Evolutionary conservation across 73 alveolate species (phyloP).

Genomic region (Paramecium biaurelia): DNA sequence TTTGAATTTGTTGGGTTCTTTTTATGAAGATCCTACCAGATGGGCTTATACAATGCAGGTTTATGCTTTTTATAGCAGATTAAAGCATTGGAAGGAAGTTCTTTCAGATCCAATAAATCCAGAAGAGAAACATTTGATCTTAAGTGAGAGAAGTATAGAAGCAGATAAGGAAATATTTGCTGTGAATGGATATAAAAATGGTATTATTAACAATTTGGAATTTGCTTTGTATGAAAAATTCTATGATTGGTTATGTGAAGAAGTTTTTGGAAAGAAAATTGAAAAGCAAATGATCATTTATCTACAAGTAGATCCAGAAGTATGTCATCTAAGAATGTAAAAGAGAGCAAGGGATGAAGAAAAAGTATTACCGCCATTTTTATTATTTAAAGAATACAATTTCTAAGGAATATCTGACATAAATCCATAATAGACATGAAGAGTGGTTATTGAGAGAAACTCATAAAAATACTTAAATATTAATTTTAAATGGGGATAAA

Average conservation of each 20-base stretch:
- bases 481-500: not conserved
- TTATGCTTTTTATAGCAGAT: conserved; percentile 43
- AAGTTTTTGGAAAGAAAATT: not conserved
- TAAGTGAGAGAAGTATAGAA: conserved; percentile 6
- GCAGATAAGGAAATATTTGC: conserved; percentile 41
- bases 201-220: not conserved
- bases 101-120: not conserved
- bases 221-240: not conserved
- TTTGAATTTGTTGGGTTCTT: conserved; percentile 8
- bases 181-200: conserved; percentile 43
- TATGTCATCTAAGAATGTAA: not conserved
- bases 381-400: not conserved
- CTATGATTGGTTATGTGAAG: conserved; percentile 42
- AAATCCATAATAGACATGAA: conserved; percentile 44
- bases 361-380: conserved; percentile 3
- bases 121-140: not conserved
- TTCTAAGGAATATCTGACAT: not conserved
- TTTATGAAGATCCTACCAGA: conserved; percentile 28
- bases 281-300: conserved; percentile 1
- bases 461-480: not conserved
- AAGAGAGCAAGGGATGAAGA: conserved; percentile 41
- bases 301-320: conserved; percentile 11
- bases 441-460: conserved; percentile 46
- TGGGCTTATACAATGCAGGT: conserved; percentile 54
- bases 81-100: conserved; percentile 39